Conservation (phyloP, 208 protist genomes). For the Trypanosoma avium region DNA sequence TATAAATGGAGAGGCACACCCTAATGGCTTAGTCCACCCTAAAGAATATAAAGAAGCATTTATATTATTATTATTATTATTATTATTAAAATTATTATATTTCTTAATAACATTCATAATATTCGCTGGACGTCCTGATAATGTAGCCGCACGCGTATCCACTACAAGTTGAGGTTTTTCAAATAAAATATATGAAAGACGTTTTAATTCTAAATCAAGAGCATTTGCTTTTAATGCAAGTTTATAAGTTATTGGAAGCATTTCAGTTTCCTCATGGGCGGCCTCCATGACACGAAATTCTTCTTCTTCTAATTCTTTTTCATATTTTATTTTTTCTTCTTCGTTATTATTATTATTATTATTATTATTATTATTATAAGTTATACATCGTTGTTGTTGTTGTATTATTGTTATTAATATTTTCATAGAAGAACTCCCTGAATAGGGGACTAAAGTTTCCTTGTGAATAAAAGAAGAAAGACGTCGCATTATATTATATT, state of each 20-base stretch:
- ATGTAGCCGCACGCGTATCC: slow-evolving; percentile 37
- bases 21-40: slow-evolving; percentile 20
- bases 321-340: slow-evolving; percentile 8
- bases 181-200: slow-evolving; percentile 56
- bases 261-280: slow-evolving; percentile 32
- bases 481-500: slow-evolving; percentile 3
- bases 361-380: no score
- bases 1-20: slow-evolving; percentile 25
- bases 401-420: no score
- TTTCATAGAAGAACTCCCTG: no score
- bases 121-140: slow-evolving; percentile 47
- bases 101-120: no score
- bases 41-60: background rate
- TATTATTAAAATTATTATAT: no score
- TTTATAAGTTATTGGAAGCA: slow-evolving; percentile 44
- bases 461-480: background rate
- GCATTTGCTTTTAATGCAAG: slow-evolving; percentile 62
- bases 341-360: no score
- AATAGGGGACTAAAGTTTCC: background rate
- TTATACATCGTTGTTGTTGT: no score
- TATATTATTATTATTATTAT: background rate
- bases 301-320: slow-evolving; percentile 74
- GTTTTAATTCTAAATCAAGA: slow-evolving; percentile 57
- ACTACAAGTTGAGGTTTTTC: slow-evolving; percentile 60
- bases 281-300: slow-evolving; percentile 55